Percentiles rank a stretch among this genome's conserved stretches.
Evolutionary conservation across 257 asterid species (phyloP).

Genomic region (Scutellaria galericulata): DNA sequence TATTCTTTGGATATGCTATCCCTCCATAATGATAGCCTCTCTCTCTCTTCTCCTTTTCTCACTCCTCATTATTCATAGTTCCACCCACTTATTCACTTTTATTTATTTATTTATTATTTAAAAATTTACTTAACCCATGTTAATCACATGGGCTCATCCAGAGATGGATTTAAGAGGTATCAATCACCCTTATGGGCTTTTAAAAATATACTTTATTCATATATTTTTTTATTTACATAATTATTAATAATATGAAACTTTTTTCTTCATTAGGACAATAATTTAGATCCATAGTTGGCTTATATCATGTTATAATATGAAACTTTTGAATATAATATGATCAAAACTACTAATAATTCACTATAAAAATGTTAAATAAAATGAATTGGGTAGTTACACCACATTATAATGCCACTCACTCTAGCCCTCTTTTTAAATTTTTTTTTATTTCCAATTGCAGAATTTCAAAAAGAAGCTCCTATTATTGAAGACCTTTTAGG

Average conservation of each 20-base stretch:
- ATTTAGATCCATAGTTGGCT: too few species aligned
- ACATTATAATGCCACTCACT: neutral
- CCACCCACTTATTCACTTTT: constrained; percentile 6
- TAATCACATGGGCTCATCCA: constrained; percentile 19
- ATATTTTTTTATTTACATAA: too few species aligned
- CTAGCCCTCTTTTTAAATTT: neutral
- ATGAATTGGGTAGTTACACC: neutral
- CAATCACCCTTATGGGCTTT: too few species aligned
- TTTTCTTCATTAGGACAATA: too few species aligned
- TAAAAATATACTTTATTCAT: too few species aligned
- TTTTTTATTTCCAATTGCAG: neutral
- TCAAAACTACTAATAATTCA: too few species aligned
- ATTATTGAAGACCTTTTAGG: too few species aligned
- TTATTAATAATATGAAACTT: neutral
- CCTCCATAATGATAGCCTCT: neutral
- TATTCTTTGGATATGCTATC: constrained; percentile 24
- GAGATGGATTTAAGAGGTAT: neutral
- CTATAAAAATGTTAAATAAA: too few species aligned
- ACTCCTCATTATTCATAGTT: neutral
- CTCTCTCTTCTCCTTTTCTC: neutral
- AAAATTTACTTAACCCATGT: neutral
- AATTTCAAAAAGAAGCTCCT: too few species aligned
- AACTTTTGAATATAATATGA: too few species aligned
- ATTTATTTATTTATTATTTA: neutral
- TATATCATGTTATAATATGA: too few species aligned